phyloP scores from a whole-genome alignment of 331 rosid genomes.

The Malus hybrid region DNA sequence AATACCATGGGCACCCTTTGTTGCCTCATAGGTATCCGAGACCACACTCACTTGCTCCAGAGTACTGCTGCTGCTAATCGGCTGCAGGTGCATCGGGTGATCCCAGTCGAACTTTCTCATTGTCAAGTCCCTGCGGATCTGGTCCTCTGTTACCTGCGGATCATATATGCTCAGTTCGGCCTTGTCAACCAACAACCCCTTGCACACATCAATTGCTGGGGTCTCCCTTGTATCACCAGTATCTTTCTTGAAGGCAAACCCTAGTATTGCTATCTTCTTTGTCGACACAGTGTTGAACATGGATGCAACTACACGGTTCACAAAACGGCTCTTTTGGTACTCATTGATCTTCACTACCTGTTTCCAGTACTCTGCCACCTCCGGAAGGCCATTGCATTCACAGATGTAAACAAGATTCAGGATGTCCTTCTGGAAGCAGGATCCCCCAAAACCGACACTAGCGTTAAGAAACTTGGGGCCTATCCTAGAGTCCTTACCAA shows the following conservation, averaged over 20 bases:
- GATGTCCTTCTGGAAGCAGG: not conserved
- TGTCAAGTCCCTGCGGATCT: not conserved
- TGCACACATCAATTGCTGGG: not conserved
- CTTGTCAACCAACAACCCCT: not conserved
- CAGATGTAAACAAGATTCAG: not conserved
- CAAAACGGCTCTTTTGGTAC: not conserved
- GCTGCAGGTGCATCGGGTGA: not conserved
- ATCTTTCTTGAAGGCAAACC: not conserved
- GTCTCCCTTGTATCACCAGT: not conserved
- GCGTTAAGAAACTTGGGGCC: not conserved
- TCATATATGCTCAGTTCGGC: not conserved
- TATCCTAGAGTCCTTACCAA: not conserved
- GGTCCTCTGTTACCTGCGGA: not conserved
- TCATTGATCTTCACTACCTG: not conserved
- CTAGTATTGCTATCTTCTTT: not conserved
- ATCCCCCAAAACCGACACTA: not conserved
- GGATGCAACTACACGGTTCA: not conserved
- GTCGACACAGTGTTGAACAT: not conserved
- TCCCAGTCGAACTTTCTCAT: not conserved
- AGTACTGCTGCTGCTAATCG: not conserved
- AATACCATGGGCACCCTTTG: not conserved
- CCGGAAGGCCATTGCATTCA: not conserved
- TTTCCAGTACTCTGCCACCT: not conserved
- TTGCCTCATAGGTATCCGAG: not conserved
- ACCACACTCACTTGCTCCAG: not conserved